Percentiles rank a stretch among this genome's conserved stretches.
Conservation (phyloP, 441 rosid genomes). For the Viola pubescens region DNA sequence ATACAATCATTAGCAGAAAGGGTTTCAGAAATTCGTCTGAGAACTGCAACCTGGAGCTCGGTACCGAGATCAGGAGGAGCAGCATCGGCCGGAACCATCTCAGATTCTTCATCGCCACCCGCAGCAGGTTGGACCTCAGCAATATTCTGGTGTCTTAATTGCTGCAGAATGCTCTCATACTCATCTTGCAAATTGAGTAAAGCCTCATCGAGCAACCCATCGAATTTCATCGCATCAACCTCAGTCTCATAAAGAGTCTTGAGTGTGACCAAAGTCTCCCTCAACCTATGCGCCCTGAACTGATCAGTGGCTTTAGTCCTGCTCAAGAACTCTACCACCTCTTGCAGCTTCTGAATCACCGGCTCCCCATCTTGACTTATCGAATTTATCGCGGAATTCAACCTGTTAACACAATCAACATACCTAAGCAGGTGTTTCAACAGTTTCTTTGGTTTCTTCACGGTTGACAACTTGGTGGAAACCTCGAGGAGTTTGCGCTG, state of each 20-base stretch:
- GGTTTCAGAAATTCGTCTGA: slow-evolving; percentile 36
- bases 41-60: slow-evolving; percentile 38
- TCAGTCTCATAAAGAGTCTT: slow-evolving; percentile 43
- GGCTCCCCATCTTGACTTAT: slow-evolving; percentile 44
- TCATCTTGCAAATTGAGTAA: slow-evolving; percentile 54
- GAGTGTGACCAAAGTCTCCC: slow-evolving; percentile 46
- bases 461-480: slow-evolving; percentile 24
- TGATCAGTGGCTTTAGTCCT: slow-evolving; percentile 60
- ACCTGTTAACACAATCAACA: slow-evolving; percentile 38
- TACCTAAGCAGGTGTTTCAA: slow-evolving; percentile 31
- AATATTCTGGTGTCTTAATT: slow-evolving; percentile 34
- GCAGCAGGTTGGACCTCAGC: slow-evolving; percentile 13
- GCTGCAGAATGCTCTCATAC: slow-evolving; percentile 36
- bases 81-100: neutral
- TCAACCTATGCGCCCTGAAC: slow-evolving; percentile 38
- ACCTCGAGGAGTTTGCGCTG: slow-evolving; percentile 32
- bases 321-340: slow-evolving; percentile 71
- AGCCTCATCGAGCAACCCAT: slow-evolving; percentile 60
- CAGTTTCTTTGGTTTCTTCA: slow-evolving; percentile 24
- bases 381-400: slow-evolving; percentile 28
- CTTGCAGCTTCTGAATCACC: slow-evolving; percentile 58
- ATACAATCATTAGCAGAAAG: slow-evolving; percentile 47
- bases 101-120: slow-evolving; percentile 16
- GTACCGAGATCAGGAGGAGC: slow-evolving; percentile 31
- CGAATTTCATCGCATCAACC: slow-evolving; percentile 55